Percentiles rank a stretch among this genome's conserved stretches.
These are phyloP conservation scores for Exophiala xenobiotica DNA, from an alignment of 2,329 filamentous ascomycete species.

Conservation along the genomic window DNA sequence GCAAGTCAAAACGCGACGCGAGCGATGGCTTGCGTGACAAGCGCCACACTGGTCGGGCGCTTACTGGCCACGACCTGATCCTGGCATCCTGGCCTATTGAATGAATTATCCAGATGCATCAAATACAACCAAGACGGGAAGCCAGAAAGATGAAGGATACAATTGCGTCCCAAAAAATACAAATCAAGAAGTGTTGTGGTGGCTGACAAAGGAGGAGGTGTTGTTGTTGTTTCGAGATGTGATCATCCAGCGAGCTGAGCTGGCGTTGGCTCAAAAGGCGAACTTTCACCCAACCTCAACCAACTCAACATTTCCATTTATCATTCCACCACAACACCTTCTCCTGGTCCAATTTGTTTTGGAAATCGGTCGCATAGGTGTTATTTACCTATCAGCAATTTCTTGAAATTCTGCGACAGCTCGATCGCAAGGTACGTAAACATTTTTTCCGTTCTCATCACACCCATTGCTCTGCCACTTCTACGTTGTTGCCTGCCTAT, in stretches of 20 bases:
- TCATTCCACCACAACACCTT: conserved; percentile 20
- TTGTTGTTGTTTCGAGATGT: not conserved
- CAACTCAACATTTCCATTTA: conserved; percentile 15
- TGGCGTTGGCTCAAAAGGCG: conserved; percentile 16
- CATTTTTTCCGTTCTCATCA: conserved; percentile 18
- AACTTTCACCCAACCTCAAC: conserved; percentile 19
- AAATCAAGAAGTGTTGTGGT: not conserved
- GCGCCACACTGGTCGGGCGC: conserved; percentile 1
- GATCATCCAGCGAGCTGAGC: conserved; percentile 1
- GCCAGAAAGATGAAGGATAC: not conserved
- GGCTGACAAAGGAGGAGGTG: not conserved
- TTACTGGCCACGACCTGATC: not conserved
- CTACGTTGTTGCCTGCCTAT: conserved; percentile 23
- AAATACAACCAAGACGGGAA: not conserved
- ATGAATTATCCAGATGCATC: not conserved
- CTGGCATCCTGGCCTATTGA: not conserved
- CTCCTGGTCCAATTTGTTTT: conserved; percentile 7
- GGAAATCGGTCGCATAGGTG: conserved; percentile 22
- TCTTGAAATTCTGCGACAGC: conserved; percentile 18
- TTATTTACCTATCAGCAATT: conserved; percentile 11
- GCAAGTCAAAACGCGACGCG: not conserved
- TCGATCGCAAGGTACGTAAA: conserved; percentile 26
- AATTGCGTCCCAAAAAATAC: no score
- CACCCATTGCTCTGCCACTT: conserved; percentile 1
- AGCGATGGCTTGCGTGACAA: conserved; percentile 2